Conservation (phyloP, 2,329 filamentous ascomycete species). For the Penicillium sclerotigenum region DNA sequence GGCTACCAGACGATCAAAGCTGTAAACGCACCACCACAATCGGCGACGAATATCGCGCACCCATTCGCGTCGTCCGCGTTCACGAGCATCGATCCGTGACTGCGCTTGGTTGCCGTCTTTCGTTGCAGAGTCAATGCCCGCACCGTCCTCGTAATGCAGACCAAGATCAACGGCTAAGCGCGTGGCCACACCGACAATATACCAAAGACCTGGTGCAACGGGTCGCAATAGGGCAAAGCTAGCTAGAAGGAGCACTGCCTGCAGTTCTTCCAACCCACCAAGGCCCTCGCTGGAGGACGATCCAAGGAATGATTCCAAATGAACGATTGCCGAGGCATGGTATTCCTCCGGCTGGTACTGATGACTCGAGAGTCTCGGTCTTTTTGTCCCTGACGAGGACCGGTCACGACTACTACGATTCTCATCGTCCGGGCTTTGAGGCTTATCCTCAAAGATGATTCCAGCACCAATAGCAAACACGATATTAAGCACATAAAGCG, state of each 20-base stretch:
- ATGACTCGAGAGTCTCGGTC: constrained; percentile 55
- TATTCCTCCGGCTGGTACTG: constrained; percentile 88
- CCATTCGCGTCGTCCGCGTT: constrained; percentile 73
- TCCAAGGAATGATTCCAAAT: constrained; percentile 78
- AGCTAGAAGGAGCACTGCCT: constrained; percentile 86
- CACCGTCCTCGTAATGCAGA: constrained; percentile 86
- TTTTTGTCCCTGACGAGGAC: constrained; percentile 39
- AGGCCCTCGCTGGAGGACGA: constrained; percentile 63
- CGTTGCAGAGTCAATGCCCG: constrained; percentile 54
- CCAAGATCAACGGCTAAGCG: constrained; percentile 87
- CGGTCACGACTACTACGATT: constrained; percentile 20
- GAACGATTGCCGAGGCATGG: constrained; percentile 88
- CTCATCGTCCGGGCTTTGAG: constrained; percentile 28
- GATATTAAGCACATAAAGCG: constrained; percentile 94
- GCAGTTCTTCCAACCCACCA: constrained; percentile 85
- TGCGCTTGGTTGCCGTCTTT: constrained; percentile 36
- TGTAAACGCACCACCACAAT: constrained; percentile 97
- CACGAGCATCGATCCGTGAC: constrained; percentile 48
- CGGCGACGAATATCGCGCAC: constrained; percentile 79
- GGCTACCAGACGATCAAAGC: constrained; percentile 88
- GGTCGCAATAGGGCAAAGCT: constrained; percentile 88
- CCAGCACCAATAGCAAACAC: constrained; percentile 94
- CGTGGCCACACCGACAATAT: constrained; percentile 91
- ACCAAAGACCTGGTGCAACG: constrained; percentile 92
- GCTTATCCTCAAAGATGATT: constrained; percentile 69